Percentiles rank a stretch among this genome's conserved stretches.
These are phyloP conservation scores for Penicillium longicatenatum DNA, from an alignment of 495 filamentous ascomycete genomes.

Conservation along the genomic window DNA sequence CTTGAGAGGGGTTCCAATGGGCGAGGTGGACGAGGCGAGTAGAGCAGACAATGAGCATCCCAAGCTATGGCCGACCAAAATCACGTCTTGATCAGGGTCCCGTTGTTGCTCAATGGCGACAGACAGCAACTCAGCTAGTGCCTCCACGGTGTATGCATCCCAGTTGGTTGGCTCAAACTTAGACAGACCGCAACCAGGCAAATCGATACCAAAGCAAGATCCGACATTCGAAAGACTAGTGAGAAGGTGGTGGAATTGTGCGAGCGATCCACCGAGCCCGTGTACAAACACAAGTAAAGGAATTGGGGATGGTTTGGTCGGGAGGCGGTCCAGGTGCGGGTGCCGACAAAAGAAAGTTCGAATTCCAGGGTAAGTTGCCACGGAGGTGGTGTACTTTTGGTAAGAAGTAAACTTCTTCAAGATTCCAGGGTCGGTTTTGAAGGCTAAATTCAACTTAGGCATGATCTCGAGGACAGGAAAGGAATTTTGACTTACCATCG, in stretches of 20 bases:
- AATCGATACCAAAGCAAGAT: constrained; percentile 86
- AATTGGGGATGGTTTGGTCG: constrained; percentile 67
- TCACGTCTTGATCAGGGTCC: constrained; percentile 69
- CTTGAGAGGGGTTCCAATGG: constrained; percentile 48
- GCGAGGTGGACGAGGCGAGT: constrained; percentile 64
- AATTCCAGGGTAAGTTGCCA: constrained; percentile 72
- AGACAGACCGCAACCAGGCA: constrained; percentile 86
- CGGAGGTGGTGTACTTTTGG: constrained; percentile 67
- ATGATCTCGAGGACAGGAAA: background rate
- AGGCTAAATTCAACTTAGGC: constrained; percentile 26
- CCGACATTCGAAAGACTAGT: constrained; percentile 80
- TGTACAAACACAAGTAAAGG: constrained; percentile 90
- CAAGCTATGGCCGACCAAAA: constrained; percentile 87
- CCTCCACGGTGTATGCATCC: constrained; percentile 77
- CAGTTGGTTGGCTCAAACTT: constrained; percentile 68
- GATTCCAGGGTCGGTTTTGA: constrained; percentile 68
- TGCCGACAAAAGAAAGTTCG: constrained; percentile 84
- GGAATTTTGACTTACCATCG: constrained; percentile 31
- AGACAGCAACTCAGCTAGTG: constrained; percentile 72
- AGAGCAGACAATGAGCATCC: constrained; percentile 77
- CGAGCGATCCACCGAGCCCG: constrained; percentile 84
- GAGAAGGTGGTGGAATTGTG: constrained; percentile 83
- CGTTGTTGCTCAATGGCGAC: constrained; percentile 72
- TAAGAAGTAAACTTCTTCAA: constrained; percentile 75
- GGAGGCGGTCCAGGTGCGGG: constrained; percentile 76